Evolutionary conservation across 192 early-diverging fungal genomes (phyloP), one percentile per base, ranked within the genome.

Genomic region (Podila verticillata): DNA sequence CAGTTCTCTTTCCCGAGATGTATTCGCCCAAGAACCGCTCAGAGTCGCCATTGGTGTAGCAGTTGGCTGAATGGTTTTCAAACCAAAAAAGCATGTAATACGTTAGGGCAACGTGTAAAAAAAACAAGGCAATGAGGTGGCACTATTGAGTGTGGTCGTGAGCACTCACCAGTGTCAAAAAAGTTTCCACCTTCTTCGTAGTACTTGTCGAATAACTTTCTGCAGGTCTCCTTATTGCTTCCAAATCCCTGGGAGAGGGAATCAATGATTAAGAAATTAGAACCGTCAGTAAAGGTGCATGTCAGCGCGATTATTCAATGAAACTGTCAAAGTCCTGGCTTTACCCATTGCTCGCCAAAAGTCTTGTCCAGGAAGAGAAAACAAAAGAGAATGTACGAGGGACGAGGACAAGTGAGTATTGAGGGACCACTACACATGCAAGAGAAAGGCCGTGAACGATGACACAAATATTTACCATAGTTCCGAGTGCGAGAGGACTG

Each of bases 1-100:
- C 75, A 44, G 84, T 85, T 44, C 89, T 82, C 39, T 87, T 87
- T 49, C 83, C 70, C 2, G 71, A 44, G 9, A 92, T 66, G 49
- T 86, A 89, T 39, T 87, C 82, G 19, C 91, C 90, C 30, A 91
- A 65, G 70, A 90, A 86, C 1, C 65, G 12, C 72, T 92, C 91
- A 35, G 72, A 78, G 35, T 91, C 74, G 0, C 86, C 89, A 56
- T 91, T 84, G 34, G 72, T 75, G 73, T 91, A 90, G 22, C 81
- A 81, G 49, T 93, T 83, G 44, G 90, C 89, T 64, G n/a, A n/a
- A n/a, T n/a, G n/a, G n/a, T n/a, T n/a, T n/a, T n/a, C n/a, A n/a
- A n/a, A n/a, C n/a, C n/a, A n/a, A n/a, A n/a, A n/a, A n/a, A n/a
- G n/a, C n/a, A n/a, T n/a, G n/a, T n/a, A n/a, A n/a, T n/a, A n/a